These are phyloP conservation scores for Cornus kousa DNA, from an alignment of 148 eudicot genomes.

Conservation along the genomic window DNA sequence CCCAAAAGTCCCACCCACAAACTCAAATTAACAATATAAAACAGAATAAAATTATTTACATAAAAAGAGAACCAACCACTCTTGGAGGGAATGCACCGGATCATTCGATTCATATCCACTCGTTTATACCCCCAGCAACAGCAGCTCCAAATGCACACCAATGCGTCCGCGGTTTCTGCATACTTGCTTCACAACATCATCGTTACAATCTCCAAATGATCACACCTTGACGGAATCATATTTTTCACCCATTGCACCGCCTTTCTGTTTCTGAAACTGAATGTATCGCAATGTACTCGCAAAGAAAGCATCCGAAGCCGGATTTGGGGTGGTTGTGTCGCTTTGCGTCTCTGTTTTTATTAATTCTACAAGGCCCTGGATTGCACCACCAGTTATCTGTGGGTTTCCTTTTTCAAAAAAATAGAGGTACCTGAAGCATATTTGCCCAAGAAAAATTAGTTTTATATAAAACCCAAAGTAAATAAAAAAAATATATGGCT, in stretches of 20 bases:
- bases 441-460: conserved; percentile 1
- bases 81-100: no score
- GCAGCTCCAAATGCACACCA: no score
- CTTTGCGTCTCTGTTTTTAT: conserved; percentile 88
- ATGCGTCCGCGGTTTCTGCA: no score
- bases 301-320: conserved; percentile 69
- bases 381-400: conserved; percentile 64
- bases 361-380: conserved; percentile 80
- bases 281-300: conserved; percentile 80
- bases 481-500: no score
- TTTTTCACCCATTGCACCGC: conserved; percentile 89
- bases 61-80: no score
- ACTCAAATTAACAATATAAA: no score
- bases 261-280: conserved; percentile 96
- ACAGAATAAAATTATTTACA: no score
- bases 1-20: no score
- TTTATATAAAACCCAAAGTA: not conserved
- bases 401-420: conserved; percentile 91
- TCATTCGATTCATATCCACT: no score
- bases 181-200: not conserved
- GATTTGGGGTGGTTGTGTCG: conserved; percentile 49
- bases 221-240: conserved; percentile 65
- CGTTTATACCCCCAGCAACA: no score
- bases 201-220: conserved; percentile 4
- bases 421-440: conserved; percentile 70